phyloP scores from a whole-genome alignment of 768 basidiomycete genomes.

The Suillus fuscotomentosus region DNA sequence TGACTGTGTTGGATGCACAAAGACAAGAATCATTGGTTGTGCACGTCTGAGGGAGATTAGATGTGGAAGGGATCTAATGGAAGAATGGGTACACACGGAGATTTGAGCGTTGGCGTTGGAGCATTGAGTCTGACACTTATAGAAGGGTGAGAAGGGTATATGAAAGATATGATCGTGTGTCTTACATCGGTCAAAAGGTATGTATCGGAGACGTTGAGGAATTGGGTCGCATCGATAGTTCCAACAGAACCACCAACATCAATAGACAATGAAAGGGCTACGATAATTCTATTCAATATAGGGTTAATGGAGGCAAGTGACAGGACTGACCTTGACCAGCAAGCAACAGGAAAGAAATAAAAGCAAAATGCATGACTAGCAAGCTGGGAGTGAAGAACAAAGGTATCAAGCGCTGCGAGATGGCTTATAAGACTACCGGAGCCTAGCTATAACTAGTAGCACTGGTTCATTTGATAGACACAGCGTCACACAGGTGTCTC shows the following conservation, averaged over 20 bases:
- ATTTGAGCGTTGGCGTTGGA: slow-evolving; percentile 21
- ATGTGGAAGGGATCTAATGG: not conserved
- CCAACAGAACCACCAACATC: slow-evolving; percentile 36
- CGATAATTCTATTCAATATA: not conserved
- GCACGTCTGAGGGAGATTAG: slow-evolving; percentile 42
- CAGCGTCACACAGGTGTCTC: not conserved
- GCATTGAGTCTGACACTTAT: slow-evolving; percentile 27
- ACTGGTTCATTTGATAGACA: slow-evolving; percentile 1
- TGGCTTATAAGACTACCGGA: no score
- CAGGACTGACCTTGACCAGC: slow-evolving; percentile 56
- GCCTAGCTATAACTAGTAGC: not conserved
- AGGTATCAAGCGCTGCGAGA: not conserved
- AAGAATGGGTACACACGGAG: slow-evolving; percentile 16
- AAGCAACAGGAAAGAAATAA: slow-evolving; percentile 39
- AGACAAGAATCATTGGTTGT: slow-evolving; percentile 48
- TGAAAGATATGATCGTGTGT: not conserved
- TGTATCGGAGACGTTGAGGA: slow-evolving; percentile 40
- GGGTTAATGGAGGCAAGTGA: not conserved
- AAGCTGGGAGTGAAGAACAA: slow-evolving; percentile 16
- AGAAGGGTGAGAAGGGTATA: slow-evolving; percentile 26
- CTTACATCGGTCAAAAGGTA: slow-evolving; percentile 30
- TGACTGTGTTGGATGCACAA: slow-evolving; percentile 45
- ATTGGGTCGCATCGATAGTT: slow-evolving; percentile 39
- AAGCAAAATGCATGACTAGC: slow-evolving; percentile 27
- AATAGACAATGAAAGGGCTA: slow-evolving; percentile 50